These are phyloP conservation scores for Immersiella caudata DNA, from an alignment of 495 filamentous ascomycete genomes.

Conservation along the genomic window DNA sequence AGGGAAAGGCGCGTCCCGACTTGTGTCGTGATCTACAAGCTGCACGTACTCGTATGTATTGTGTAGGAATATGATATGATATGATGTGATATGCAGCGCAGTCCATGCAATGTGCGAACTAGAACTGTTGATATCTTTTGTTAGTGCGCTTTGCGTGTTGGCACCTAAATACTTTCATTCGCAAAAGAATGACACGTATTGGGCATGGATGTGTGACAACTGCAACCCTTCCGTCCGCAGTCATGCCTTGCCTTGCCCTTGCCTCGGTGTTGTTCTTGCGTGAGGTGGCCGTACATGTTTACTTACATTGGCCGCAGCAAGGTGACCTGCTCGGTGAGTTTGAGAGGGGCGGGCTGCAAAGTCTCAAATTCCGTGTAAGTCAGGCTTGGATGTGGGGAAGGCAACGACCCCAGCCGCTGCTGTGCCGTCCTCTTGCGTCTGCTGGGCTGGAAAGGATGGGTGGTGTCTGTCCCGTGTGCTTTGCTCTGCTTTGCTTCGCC, in stretches of 20 bases:
- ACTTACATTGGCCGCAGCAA: not conserved
- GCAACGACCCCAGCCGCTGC: not conserved
- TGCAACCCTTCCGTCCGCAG: no score
- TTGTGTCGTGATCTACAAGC: no score
- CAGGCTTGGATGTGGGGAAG: not conserved
- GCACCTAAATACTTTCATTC: no score
- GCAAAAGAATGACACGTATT: no score
- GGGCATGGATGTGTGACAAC: no score
- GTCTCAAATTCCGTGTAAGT: not conserved
- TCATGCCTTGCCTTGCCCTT: no score
- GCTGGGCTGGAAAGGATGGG: conserved; percentile 6
- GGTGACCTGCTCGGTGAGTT: not conserved
- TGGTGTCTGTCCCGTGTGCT: not conserved
- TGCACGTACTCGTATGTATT: not conserved
- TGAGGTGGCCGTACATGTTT: not conserved
- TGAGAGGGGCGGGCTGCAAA: not conserved
- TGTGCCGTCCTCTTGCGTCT: not conserved
- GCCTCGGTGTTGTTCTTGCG: no score
- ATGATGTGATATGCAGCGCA: not conserved
- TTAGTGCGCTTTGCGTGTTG: no score
- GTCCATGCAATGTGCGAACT: not conserved
- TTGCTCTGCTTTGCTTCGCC: no score
- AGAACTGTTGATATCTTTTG: not conserved
- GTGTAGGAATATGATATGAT: no score
- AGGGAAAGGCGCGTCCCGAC: no score